Conservation (phyloP, 345 rosid genomes). For the Linum lewisii region DNA sequence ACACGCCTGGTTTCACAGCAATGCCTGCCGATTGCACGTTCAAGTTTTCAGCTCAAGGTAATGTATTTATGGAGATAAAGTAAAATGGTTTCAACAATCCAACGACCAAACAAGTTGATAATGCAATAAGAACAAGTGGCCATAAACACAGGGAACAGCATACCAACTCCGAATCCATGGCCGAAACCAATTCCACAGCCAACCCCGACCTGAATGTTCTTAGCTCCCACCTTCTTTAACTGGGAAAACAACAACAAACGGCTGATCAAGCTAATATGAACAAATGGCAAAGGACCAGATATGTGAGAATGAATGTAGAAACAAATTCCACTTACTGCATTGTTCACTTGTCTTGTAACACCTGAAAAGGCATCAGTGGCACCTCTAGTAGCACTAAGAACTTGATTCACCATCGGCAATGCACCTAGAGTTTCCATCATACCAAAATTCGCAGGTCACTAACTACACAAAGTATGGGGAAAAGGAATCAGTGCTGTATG, state of each 20-base stretch:
- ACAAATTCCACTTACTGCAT: slow-evolving; percentile 37
- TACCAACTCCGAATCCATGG: slow-evolving; percentile 72
- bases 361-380: slow-evolving; percentile 87
- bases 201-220: slow-evolving; percentile 47
- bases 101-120: not conserved
- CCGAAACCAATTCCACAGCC: slow-evolving; percentile 85
- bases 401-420: slow-evolving; percentile 69
- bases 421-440: slow-evolving; percentile 37
- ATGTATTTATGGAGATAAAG: too few relatives aligned
- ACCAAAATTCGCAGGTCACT: not conserved
- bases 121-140: not conserved
- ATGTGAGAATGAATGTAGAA: slow-evolving; percentile 2
- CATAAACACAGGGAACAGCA: slow-evolving; percentile 9
- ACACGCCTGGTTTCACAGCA: slow-evolving; percentile 73
- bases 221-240: slow-evolving; percentile 55
- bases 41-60: not conserved
- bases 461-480: not conserved
- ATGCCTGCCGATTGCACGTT: slow-evolving; percentile 42
- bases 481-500: not conserved
- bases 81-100: not conserved
- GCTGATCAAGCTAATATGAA: slow-evolving; percentile 7
- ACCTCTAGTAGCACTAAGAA: slow-evolving; percentile 90
- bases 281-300: not conserved
- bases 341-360: slow-evolving; percentile 58
- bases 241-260: slow-evolving; percentile 16